Conservation (phyloP, 306 rosid species). For the Astragalus glycyphyllos region DNA sequence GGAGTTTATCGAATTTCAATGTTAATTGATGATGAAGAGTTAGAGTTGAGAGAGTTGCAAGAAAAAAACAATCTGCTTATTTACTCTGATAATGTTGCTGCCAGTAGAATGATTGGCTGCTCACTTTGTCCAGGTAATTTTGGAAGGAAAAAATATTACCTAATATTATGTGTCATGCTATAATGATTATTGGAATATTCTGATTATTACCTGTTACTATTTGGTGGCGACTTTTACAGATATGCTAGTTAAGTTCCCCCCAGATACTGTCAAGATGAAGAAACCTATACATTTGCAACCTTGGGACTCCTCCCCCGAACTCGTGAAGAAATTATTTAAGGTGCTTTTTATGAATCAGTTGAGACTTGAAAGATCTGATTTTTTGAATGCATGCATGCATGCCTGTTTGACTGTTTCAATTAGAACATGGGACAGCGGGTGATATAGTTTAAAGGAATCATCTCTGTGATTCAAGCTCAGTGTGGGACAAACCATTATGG, state of each 20-base stretch:
- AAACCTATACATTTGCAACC: conserved; percentile 84
- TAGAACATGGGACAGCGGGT: conserved; percentile 14
- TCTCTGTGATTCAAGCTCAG: conserved; percentile 27
- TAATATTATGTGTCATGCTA: conserved; percentile 19
- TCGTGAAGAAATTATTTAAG: conserved; percentile 90
- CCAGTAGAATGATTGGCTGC: conserved; percentile 60
- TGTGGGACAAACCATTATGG: background rate
- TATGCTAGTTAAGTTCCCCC: conserved; percentile 81
- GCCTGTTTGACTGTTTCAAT: conserved; percentile 30
- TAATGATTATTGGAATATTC: conserved; percentile 37
- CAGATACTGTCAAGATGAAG: conserved; percentile 87
- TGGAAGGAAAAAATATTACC: conserved; percentile 37
- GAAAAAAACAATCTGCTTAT: conserved; percentile 52
- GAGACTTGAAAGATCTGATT: conserved; percentile 26
- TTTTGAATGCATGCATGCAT: background rate
- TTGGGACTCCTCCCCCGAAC: conserved; percentile 86
- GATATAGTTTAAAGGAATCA: conserved; percentile 12
- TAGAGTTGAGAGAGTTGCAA: conserved; percentile 78
- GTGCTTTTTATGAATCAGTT: conserved; percentile 50
- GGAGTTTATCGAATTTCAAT: conserved; percentile 53
- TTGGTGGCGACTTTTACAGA: conserved; percentile 57
- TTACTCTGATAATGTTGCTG: conserved; percentile 67
- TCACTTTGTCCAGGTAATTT: conserved; percentile 84
- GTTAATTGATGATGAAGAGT: conserved; percentile 90
- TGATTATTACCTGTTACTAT: conserved; percentile 34